Evolutionary conservation across 768 basidiomycete species (phyloP).

Genomic region (Boletus bicolor): DNA sequence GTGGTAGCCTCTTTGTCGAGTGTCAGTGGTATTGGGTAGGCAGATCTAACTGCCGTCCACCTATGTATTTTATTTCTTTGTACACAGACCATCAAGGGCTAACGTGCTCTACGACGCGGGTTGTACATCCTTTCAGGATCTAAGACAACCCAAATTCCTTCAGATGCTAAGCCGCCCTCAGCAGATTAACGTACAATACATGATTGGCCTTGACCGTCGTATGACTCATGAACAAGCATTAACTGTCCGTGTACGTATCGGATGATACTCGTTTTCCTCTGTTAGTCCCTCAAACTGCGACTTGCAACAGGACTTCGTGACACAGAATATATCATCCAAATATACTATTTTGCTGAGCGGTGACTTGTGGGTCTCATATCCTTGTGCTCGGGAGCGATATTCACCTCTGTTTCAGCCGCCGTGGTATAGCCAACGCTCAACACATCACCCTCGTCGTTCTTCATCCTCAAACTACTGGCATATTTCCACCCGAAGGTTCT

Average conservation of each 20-base stretch:
- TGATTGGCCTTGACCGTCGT: conserved; percentile 34
- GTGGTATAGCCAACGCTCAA: conserved; percentile 31
- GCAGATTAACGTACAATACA: conserved; percentile 39
- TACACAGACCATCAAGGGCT: conserved; percentile 31
- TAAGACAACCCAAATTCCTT: conserved; percentile 38
- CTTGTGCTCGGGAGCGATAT: background rate
- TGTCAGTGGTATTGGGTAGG: conserved; percentile 50
- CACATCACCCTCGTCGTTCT: conserved; percentile 15
- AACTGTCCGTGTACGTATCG: conserved; percentile 41
- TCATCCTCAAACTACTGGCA: conserved; percentile 11
- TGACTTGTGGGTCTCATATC: conserved; percentile 50
- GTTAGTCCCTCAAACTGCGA: background rate
- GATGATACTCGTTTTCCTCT: background rate
- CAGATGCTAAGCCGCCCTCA: conserved; percentile 39
- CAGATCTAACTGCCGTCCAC: background rate
- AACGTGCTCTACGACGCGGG: conserved; percentile 49
- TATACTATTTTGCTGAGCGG: conserved; percentile 53
- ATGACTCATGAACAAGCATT: conserved; percentile 43
- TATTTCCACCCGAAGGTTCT: conserved; percentile 16
- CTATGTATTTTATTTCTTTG: background rate
- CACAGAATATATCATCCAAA: conserved; percentile 42
- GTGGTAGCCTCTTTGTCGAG: conserved; percentile 33
- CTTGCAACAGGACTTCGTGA: conserved; percentile 45
- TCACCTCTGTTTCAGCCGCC: conserved; percentile 39
- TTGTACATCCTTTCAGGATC: conserved; percentile 41